A percentile compares a stretch with the other conserved stretches of the same genome.
These are phyloP conservation scores for Sugiyamaella paludigena DNA, from an alignment of 1,139 yeast genomes.

Conservation along the genomic window DNA sequence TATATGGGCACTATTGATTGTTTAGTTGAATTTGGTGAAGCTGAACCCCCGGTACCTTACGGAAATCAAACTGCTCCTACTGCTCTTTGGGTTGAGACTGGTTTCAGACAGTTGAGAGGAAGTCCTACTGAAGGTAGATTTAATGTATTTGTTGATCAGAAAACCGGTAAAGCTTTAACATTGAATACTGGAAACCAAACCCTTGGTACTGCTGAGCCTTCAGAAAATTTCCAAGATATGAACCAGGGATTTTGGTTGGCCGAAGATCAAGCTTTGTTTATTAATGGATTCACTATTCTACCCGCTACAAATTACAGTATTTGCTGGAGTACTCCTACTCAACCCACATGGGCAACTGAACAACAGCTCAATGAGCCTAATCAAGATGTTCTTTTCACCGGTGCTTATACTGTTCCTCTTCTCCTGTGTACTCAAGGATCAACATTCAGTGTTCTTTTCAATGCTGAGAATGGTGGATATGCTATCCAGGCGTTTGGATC, in stretches of 20 bases:
- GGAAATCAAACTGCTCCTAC: constrained; percentile 24
- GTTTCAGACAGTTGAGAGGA: constrained; percentile 29
- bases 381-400: constrained; percentile 2
- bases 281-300: constrained; percentile 4
- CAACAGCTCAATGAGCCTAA: background rate
- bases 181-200: background rate
- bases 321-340: constrained; percentile 10
- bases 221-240: background rate
- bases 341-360: constrained; percentile 8
- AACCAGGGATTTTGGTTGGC: constrained; percentile 10
- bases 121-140: constrained; percentile 31
- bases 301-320: constrained; percentile 3
- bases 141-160: constrained; percentile 21
- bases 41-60: constrained; percentile 23
- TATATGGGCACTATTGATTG: constrained; percentile 16
- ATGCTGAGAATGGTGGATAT: constrained; percentile 5
- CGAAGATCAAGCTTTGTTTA: constrained; percentile 6
- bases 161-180: constrained; percentile 10
- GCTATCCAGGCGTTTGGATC: background rate
- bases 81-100: constrained; percentile 26
- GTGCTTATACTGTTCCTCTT: constrained; percentile 10
- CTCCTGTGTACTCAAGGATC: background rate
- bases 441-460: constrained; percentile 4
- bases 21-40: constrained; percentile 12
- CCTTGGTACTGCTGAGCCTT: background rate